Conservation (phyloP, 208 protist genomes). For the Crithidia bombi region DNA sequence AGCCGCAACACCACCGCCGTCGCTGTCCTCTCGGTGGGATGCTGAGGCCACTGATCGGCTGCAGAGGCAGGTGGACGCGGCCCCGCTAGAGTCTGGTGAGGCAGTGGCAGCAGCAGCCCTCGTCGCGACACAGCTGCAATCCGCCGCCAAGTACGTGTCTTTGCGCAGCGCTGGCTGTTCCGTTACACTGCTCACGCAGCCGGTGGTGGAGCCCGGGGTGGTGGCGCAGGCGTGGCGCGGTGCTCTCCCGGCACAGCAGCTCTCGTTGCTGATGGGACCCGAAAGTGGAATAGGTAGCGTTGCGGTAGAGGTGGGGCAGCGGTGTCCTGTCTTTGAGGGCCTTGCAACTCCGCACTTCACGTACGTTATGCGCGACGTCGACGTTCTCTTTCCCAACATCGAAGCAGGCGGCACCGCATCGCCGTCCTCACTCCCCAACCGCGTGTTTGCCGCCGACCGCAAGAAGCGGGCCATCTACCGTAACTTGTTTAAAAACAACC, state of each 20-base stretch:
- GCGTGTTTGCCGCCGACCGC: slow-evolving; percentile 25
- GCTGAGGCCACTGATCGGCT: not conserved
- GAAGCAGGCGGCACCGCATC: slow-evolving; percentile 23
- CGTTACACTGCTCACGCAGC: slow-evolving; percentile 25
- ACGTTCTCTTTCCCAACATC: slow-evolving; percentile 38
- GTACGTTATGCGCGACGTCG: slow-evolving; percentile 36
- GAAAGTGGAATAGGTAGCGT: not conserved
- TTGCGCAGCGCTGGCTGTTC: slow-evolving; percentile 36
- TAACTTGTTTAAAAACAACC: slow-evolving; percentile 36
- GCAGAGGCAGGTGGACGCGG: not conserved
- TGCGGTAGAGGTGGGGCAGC: not conserved
- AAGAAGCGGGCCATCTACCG: slow-evolving; percentile 36
- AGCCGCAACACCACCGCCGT: not conserved
- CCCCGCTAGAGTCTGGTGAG: slow-evolving; percentile 15
- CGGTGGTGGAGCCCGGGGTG: slow-evolving; percentile 10
- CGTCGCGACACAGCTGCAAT: slow-evolving; percentile 13
- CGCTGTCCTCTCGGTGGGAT: not conserved
- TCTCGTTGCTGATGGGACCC: not conserved
- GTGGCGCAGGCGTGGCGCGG: slow-evolving; percentile 28
- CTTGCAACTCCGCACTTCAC: slow-evolving; percentile 36
- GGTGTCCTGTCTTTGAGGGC: slow-evolving; percentile 30
- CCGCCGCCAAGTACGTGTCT: slow-evolving; percentile 26
- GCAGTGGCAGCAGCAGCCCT: slow-evolving; percentile 14
- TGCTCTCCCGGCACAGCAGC: slow-evolving; percentile 20
- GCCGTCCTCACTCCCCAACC: slow-evolving; percentile 2